These are phyloP conservation scores for Skeletonema grethae DNA, from an alignment of 108 stramenopile genomes.

Conservation along the genomic window DNA sequence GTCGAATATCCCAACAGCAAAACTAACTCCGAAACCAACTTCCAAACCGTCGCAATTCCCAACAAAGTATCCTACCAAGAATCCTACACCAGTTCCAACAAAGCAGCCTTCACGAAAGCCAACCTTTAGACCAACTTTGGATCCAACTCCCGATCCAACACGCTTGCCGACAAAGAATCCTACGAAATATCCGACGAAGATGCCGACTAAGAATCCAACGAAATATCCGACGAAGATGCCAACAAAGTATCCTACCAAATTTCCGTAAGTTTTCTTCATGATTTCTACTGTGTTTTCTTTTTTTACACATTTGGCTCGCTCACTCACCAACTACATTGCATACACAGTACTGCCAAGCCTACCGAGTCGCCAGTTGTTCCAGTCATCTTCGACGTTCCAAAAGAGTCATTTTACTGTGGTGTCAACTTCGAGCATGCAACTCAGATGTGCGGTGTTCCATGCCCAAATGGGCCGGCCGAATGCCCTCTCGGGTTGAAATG, in stretches of 20 bases:
- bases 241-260: constrained; percentile 32
- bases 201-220: constrained; percentile 24
- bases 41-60: background rate
- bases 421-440: constrained; percentile 44
- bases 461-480: constrained; percentile 42
- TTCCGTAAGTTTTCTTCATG: background rate
- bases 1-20: constrained; percentile 5
- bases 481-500: constrained; percentile 43
- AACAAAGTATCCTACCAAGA: background rate
- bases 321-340: background rate
- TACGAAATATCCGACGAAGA: constrained; percentile 13
- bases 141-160: constrained; percentile 3
- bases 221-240: constrained; percentile 10
- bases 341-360: background rate
- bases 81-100: constrained; percentile 1
- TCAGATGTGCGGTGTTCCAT: constrained; percentile 36
- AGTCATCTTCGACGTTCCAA: constrained; percentile 40
- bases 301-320: background rate
- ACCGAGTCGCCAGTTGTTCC: constrained; percentile 43
- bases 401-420: constrained; percentile 53
- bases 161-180: constrained; percentile 19
- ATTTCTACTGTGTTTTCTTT: background rate
- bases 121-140: background rate
- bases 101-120: background rate
- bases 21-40: constrained; percentile 13